Conservation (phyloP, 495 filamentous ascomycete species). For the Bathelium albidoporum region DNA sequence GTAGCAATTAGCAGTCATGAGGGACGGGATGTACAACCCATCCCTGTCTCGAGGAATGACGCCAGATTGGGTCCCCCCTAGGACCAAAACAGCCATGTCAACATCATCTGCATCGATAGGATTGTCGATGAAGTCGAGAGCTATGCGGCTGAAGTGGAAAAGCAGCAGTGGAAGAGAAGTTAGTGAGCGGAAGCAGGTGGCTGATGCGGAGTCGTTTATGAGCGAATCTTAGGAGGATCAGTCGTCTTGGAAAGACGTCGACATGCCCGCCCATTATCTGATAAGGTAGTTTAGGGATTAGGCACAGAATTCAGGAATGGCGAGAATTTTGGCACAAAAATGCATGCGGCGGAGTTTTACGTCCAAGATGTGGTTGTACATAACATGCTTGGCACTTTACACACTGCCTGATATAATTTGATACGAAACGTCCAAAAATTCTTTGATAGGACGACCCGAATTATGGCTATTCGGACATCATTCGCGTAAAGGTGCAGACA, state of each 20-base stretch:
- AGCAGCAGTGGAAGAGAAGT: conserved; percentile 54
- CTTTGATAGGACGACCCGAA: too few species aligned
- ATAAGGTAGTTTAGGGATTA: neutral
- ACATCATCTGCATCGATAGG: conserved; percentile 9
- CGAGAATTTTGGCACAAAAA: neutral
- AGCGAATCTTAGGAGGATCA: conserved; percentile 25
- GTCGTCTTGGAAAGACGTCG: conserved; percentile 32
- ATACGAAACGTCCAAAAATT: too few species aligned
- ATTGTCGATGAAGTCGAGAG: conserved; percentile 20
- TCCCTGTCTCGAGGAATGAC: conserved; percentile 72
- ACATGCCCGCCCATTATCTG: too few species aligned
- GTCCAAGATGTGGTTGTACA: neutral
- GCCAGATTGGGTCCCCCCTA: conserved; percentile 30
- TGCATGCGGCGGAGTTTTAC: neutral
- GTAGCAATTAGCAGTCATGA: conserved; percentile 98
- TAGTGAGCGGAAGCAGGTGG: conserved; percentile 76
- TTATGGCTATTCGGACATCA: neutral
- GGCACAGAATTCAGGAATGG: neutral
- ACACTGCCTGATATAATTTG: neutral
- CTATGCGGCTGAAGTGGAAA: conserved; percentile 47
- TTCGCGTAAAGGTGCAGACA: neutral
- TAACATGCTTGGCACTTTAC: neutral
- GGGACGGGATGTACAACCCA: conserved; percentile 45
- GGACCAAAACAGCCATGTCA: neutral
- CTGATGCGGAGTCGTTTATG: conserved; percentile 65